Evolutionary conservation across 805 yeast species (phyloP).

Genomic region (Lipomyces spencermartinsiae): DNA sequence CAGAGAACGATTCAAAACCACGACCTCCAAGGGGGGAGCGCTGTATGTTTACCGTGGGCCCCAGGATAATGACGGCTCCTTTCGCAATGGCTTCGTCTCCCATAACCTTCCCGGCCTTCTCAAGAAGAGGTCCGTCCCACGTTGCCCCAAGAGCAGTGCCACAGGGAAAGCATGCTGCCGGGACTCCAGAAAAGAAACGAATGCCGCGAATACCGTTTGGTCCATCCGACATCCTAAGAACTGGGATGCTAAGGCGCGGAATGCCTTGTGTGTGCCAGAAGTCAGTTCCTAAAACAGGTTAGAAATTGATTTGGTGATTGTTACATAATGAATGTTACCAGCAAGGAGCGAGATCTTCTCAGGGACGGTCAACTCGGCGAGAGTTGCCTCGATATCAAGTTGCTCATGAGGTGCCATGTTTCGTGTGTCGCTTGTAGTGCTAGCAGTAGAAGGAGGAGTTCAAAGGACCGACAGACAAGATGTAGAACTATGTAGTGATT

Average conservation of each 20-base stretch:
- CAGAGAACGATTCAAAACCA: slow-evolving; percentile 66
- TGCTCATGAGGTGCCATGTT: too few relatives aligned
- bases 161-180: slow-evolving; percentile 65
- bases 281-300: slow-evolving; percentile 44
- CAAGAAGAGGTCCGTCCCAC: slow-evolving; percentile 57
- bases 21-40: slow-evolving; percentile 68
- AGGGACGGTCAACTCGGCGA: slow-evolving; percentile 42
- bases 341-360: slow-evolving; percentile 46
- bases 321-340: slow-evolving; percentile 43
- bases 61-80: slow-evolving; percentile 58
- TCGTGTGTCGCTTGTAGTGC: too few relatives aligned
- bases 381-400: slow-evolving; percentile 22
- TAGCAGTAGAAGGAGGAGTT: too few relatives aligned
- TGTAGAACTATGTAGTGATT: too few relatives aligned
- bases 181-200: slow-evolving; percentile 57
- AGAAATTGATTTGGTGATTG: neutral
- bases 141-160: slow-evolving; percentile 67
- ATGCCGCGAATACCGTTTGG: slow-evolving; percentile 72
- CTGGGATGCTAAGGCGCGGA: slow-evolving; percentile 52
- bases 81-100: slow-evolving; percentile 62
- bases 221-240: slow-evolving; percentile 61
- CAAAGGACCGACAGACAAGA: too few relatives aligned
- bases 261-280: slow-evolving; percentile 59
- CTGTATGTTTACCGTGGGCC: slow-evolving; percentile 60
- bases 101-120: slow-evolving; percentile 59